Base-by-base conservation (phyloP, 1,139 yeast species). In the Debaryomyces singareniensis region DNA sequence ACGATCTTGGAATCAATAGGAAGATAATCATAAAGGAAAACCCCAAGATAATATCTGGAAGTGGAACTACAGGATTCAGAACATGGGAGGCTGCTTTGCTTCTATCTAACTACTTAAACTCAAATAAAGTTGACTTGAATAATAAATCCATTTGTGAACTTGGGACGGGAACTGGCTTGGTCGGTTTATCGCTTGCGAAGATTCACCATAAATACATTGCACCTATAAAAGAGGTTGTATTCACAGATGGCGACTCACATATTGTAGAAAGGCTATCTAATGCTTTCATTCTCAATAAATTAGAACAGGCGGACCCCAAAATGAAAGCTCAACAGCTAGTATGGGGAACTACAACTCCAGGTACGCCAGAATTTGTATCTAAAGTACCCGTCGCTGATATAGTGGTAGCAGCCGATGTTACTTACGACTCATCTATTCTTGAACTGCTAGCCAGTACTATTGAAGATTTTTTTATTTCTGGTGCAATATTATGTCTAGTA, bases 81-180 rank as follows among this genome's bases (percentile, higher is more conserved):
- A 89, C 97, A 0, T 89, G 97, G 97, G 96, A 86, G 49, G 96
- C 96, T 1, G 83, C 95, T 0, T 43, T 84, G n/a, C 85, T 64
- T 35, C 55, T 87, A 12, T 58, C 79, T 5, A 65, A 74, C 29
- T 74, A 55, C 40, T 42, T 83, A 24, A 40, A 55, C 20, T 33
- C 4, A 24, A 30, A 25, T 4, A 20, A 32, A 21, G 27, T 29
- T 25, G 30, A 44, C 21, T 33, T 45, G 26, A 25, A 15, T 4
- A 40, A 43, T 5, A 46, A 52, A 22, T 47, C 47, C 0, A 51
- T 83, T 0, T 49, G 86, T 16, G 97, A 89, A 45, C 54, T 89
- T 16, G 97, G 97, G 0, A 74, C 93, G 14, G 97, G 97, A 0
- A 86, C 97, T 0, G 96, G 96, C 0, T 55, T 89, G n/a, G 80